These are phyloP conservation scores for Hyaloscypha hepaticicola DNA, from an alignment of 495 filamentous ascomycete genomes.

Conservation along the genomic window DNA sequence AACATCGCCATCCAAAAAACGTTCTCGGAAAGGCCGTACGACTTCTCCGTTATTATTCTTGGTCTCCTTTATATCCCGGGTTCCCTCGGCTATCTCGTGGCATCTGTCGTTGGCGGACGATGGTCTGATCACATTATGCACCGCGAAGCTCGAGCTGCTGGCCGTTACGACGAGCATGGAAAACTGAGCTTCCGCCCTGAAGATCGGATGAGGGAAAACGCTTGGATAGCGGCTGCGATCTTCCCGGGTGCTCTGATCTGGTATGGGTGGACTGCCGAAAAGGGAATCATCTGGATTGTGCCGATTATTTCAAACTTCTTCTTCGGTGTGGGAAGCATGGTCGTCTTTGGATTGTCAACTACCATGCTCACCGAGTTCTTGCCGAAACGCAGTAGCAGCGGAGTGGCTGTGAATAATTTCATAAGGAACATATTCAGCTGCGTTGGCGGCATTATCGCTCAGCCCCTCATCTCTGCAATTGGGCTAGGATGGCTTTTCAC, in stretches of 20 bases:
- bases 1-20: slow-evolving; percentile 81
- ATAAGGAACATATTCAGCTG: slow-evolving; percentile 84
- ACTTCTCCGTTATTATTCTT: slow-evolving; percentile 69
- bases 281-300: slow-evolving; percentile 44
- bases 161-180: slow-evolving; percentile 67
- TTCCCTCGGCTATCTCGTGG: slow-evolving; percentile 73
- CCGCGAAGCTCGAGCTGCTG: slow-evolving; percentile 70
- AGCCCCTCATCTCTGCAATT: slow-evolving; percentile 76
- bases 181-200: slow-evolving; percentile 74
- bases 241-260: slow-evolving; percentile 69
- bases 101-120: slow-evolving; percentile 71
- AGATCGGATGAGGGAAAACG: slow-evolving; percentile 88
- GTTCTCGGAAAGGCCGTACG: slow-evolving; percentile 73
- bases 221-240: slow-evolving; percentile 73
- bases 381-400: slow-evolving; percentile 67
- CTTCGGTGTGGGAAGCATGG: slow-evolving; percentile 86
- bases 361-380: slow-evolving; percentile 93
- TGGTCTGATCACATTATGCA: slow-evolving; percentile 94
- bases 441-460: slow-evolving; percentile 69
- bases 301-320: slow-evolving; percentile 77
- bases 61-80: slow-evolving; percentile 81
- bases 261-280: slow-evolving; percentile 54
- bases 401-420: slow-evolving; percentile 85
- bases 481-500: slow-evolving; percentile 92
- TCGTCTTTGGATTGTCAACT: slow-evolving; percentile 76